Evolutionary conservation across 768 basidiomycete species (phyloP), one percentile per base, ranked within the genome.

Genomic region (Suillus subalutaceus): DNA sequence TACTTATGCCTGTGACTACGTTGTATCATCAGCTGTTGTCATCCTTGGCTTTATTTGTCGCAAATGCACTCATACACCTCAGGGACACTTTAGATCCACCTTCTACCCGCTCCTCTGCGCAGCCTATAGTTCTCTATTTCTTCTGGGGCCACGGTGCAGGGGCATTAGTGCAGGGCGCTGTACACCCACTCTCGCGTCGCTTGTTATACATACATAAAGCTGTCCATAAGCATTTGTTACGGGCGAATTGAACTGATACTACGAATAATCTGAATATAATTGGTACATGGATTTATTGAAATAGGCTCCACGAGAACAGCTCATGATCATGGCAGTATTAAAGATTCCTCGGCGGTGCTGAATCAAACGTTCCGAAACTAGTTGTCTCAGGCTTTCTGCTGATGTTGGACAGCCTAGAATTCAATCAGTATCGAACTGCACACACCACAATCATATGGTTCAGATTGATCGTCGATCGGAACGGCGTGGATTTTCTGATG

Each of bases 151-250:
- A 20, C 30, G 23, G 38, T 40, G 40, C 40, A 38, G 58, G 38
- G 16, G 9, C 41, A 59, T 59, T 41, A 43, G 41, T 43, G 41
- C 59, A 60, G 40, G 59, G 20, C 40, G 26, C 23, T 59, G 40
- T 59, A 41, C 26, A 20, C 58, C 40, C 26, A 26, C 59, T 30
- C 23, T 50, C 50, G 15, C 7, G n/a, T 26, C 41, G 41, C 40
- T 59, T 40, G 58, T 30, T 12, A 41, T 41, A 12, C 40, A 59
- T 41, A 59, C 23, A 9, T 26, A 23, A 41, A 59, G 58, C 26
- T 60, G 58, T 60, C 20, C 58, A 30, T 60, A 41, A 60, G 59
- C 41, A 43, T 60, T 18, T 20, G 40, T 41, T 41, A 6, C 16
- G 38, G 10, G 32, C 32, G 20, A 56, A 56, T 20, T 20, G 55